Conservation (phyloP, 306 rosid species). For the Styphnolobium japonicum region DNA sequence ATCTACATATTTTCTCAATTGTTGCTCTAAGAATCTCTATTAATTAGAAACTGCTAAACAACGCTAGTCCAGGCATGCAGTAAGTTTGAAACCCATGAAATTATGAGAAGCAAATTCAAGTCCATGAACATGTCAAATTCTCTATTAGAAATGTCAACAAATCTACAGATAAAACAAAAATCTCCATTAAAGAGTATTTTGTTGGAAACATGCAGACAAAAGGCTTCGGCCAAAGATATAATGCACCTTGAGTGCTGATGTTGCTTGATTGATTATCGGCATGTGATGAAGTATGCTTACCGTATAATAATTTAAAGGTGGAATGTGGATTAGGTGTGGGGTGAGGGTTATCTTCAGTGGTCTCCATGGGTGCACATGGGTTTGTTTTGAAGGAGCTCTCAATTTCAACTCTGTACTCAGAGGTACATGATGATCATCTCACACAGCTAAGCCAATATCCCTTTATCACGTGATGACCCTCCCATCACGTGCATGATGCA, state of each 20-base stretch:
- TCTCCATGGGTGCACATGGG: constrained; percentile 31
- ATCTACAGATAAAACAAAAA: not conserved
- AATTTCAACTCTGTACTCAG: constrained; percentile 12
- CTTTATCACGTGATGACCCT: constrained; percentile 18
- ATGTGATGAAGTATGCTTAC: not conserved
- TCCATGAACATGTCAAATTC: not conserved
- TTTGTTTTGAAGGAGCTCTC: constrained; percentile 1
- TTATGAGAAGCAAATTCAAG: not conserved
- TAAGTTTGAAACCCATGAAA: not conserved
- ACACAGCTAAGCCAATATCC: constrained; percentile 37
- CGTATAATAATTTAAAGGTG: not conserved
- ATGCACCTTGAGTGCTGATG: not conserved
- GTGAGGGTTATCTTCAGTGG: constrained; percentile 21
- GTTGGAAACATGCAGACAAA: constrained; percentile 8
- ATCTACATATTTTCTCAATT: no score
- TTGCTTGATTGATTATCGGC: not conserved
- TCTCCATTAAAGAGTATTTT: not conserved
- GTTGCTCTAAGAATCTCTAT: not conserved
- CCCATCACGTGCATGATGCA: constrained; percentile 18
- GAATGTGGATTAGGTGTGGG: not conserved
- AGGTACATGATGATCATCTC: constrained; percentile 15
- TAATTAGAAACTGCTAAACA: not conserved
- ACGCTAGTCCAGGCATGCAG: not conserved
- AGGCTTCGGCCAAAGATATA: not conserved
- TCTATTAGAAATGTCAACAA: not conserved